phyloP scores from a whole-genome alignment of 805 yeast species.

The Suhomyces prunicola region DNA sequence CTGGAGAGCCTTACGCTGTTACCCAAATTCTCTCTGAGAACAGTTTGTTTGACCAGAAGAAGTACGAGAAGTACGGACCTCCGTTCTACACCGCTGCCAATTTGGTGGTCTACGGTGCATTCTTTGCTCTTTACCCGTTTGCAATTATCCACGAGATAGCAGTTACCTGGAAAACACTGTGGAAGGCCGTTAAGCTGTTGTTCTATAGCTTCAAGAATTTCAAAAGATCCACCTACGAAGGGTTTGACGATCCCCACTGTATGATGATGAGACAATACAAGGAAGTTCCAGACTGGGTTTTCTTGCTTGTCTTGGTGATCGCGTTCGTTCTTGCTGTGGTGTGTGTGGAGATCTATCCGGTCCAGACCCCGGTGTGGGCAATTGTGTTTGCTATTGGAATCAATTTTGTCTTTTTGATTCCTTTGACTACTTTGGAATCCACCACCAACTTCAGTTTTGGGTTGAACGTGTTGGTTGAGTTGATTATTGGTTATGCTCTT shows the following conservation, averaged over 20 bases:
- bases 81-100: constrained; percentile 30
- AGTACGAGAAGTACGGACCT: constrained; percentile 24
- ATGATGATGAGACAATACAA: constrained; percentile 31
- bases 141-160: constrained; percentile 8
- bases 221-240: constrained; percentile 8
- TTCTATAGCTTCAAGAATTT: constrained; percentile 1
- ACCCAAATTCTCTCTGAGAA: background rate
- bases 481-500: constrained; percentile 23
- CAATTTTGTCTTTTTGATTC: constrained; percentile 20
- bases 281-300: constrained; percentile 38
- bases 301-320: constrained; percentile 19
- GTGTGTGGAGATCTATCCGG: constrained; percentile 8
- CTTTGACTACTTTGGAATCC: constrained; percentile 15
- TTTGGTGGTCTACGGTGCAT: constrained; percentile 26
- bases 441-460: constrained; percentile 12
- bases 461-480: constrained; percentile 18
- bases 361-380: constrained; percentile 22
- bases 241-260: constrained; percentile 25
- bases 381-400: constrained; percentile 19
- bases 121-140: constrained; percentile 27
- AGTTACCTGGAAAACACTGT: background rate
- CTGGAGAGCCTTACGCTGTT: constrained; percentile 19
- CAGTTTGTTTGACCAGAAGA: constrained; percentile 15
- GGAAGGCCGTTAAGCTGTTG: constrained; percentile 3
- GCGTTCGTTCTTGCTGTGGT: constrained; percentile 22